A percentile compares a stretch with the other conserved stretches of the same genome.
Evolutionary conservation across 192 early-diverging fungal species (phyloP).

Genomic region (Mortierella antarctica): DNA sequence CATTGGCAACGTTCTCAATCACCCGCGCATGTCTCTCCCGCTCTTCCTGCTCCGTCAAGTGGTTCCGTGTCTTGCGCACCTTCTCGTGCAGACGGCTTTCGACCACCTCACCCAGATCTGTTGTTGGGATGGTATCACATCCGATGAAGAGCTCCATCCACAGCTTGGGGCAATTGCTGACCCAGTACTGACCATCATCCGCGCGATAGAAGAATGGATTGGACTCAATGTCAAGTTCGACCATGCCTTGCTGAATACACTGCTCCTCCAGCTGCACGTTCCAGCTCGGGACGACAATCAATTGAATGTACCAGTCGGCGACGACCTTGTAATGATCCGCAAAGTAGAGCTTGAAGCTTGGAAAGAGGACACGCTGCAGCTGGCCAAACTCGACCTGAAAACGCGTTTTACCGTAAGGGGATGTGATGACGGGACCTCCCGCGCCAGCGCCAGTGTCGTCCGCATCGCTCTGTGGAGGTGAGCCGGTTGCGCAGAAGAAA

Average conservation of each 20-base stretch:
- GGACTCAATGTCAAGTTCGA: constrained; percentile 38
- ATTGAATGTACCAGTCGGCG: constrained; percentile 51
- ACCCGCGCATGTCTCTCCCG: constrained; percentile 48
- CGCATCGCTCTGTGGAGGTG: constrained; percentile 30
- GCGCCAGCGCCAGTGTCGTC: constrained; percentile 49
- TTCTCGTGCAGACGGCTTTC: constrained; percentile 48
- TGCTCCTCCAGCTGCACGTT: constrained; percentile 43
- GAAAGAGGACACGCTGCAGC: constrained; percentile 40
- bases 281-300: constrained; percentile 52
- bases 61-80: constrained; percentile 51
- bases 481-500: constrained; percentile 51
- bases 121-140: constrained; percentile 51
- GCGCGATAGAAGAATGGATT: constrained; percentile 53
- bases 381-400: constrained; percentile 54
- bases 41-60: constrained; percentile 40
- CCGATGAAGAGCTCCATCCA: constrained; percentile 56
- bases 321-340: constrained; percentile 51
- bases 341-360: constrained; percentile 49
- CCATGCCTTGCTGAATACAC: constrained; percentile 43
- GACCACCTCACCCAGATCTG: constrained; percentile 46
- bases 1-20: constrained; percentile 44
- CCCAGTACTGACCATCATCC: constrained; percentile 50
- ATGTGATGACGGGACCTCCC: constrained; percentile 45
- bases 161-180: constrained; percentile 48
- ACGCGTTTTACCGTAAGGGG: constrained; percentile 42